Evolutionary conservation across 164 flowering plant species (phyloP), one percentile per base, ranked within the genome.

Genomic region (Dillenia suffruticosa): DNA sequence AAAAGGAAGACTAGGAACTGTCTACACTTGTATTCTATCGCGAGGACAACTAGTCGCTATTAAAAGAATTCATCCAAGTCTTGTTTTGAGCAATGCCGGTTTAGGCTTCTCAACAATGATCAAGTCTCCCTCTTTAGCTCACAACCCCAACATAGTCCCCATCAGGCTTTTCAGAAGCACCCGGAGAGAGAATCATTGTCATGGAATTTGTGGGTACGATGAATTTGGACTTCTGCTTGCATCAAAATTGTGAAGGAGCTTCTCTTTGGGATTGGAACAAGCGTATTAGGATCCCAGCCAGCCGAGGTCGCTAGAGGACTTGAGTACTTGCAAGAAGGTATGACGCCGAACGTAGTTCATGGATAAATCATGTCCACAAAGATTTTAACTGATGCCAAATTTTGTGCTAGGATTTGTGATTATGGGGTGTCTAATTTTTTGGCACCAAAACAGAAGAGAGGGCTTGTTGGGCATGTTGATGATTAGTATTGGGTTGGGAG

Each of bases 301-400:
- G 82, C 89, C 0, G 92, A 81, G 5, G 81, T 76, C 0, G 93
- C 97, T 3, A 68, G 80, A 56, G 97, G 95, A 13, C 51, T 90
- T 24, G 81, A 84, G 61, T 81, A 85, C 71, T 68, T 88, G 64
- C 97, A 90, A 54, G 83, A 86, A 58, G 79, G 61, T 48, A 65
- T 71, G 74, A 65, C 76, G 12, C 90, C 91, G 2, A 69, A 62
- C 17, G 32, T 88, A 1, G 74, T 91, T 0, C 97, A 88, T 70
- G 95, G 97, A 3, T 74, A 86, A 54, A 59, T 91, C 17, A 91
- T 85, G 76, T 75, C 91, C 13, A 82, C 88, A 17, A 91, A 88
- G 48, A 70, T 91, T 15, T 54, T 87, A 17, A 51, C 86, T 2
- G 93, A 88, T 67, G 77, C n/a, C 44, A 74, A 69, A 10, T 79